Base-by-base conservation (phyloP, 2,329 filamentous ascomycete species). In the Fusarium algeriense region DNA sequence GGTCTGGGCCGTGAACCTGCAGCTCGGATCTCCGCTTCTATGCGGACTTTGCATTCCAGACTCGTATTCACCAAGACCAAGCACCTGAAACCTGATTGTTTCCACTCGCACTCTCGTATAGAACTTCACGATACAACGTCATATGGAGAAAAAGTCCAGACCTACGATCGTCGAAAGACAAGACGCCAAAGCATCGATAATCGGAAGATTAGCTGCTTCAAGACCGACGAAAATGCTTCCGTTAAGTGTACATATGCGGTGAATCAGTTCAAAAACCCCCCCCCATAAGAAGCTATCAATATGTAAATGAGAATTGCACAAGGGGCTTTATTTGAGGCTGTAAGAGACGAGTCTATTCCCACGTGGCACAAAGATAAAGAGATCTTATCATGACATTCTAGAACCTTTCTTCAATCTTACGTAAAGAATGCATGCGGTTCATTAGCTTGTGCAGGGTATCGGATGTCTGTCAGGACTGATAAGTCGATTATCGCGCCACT, bases 251-350 rank as follows among this genome's bases (percentile, higher is more conserved):
- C 8, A 11, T 11, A 30, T 30, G 10, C 30, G 6, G 6, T 30
- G 30, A 7, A 8, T 30, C 8, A 5, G 10, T 30, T 23, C 23
- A 23, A 30, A 30, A 30, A 10, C 6, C 3, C 2, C 7, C 7
- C 7, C 30, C 30, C 3, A 30, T 8, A 11, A 30, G 10, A 30
- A 30, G 30, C 10, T 30, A 11, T 30, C 7, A 30, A n/a, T 11
- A 3, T 5, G 3, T 3, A 13, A 10, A 10, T 12, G 4, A 20
- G 11, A 7, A 20, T 3, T 6, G 7, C 6, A 15, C 3, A 10
- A 32, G 5, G 30, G 5, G n/a, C 3, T 6, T 8, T 4, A 5
- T 12, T 5, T 23, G 6, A 32, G n/a, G 46, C 11, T 23, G 15
- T 7, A 37, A 15, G 3, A 2, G 20, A n/a, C 14, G 32, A n/a